Conservation (phyloP, 2,329 filamentous ascomycete genomes). For the Dactylonectria estremocensis region DNA sequence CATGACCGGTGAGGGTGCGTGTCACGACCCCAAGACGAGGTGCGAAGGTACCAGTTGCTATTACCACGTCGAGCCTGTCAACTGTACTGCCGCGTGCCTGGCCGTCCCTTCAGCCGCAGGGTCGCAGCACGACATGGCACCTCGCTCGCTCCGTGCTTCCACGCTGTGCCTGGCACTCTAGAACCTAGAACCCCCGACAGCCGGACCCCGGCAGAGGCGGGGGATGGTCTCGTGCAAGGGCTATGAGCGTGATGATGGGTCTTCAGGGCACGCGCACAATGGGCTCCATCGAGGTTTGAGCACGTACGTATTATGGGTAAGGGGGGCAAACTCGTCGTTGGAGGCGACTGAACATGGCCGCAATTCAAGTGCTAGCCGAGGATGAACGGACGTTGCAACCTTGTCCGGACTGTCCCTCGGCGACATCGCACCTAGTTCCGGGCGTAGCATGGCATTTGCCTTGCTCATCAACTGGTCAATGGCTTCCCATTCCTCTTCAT, state of each 20-base stretch:
- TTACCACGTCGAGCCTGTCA: not conserved
- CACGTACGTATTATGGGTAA: slow-evolving; percentile 1
- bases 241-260: slow-evolving; percentile 6
- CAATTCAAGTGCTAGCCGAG: slow-evolving; percentile 29
- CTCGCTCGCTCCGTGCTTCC: slow-evolving; percentile 18
- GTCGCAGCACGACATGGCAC: slow-evolving; percentile 23
- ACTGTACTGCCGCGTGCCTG: slow-evolving; percentile 14
- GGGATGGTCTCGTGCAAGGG: slow-evolving; percentile 25
- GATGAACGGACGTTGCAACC: slow-evolving; percentile 25
- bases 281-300: slow-evolving; percentile 9
- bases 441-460: not conserved
- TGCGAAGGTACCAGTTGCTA: not conserved
- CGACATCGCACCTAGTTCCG: not conserved
- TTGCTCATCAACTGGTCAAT: slow-evolving; percentile 12
- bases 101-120: slow-evolving; percentile 30
- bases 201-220: slow-evolving; percentile 19
- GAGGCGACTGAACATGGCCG: slow-evolving; percentile 11
- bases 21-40: slow-evolving; percentile 15
- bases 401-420: slow-evolving; percentile 19
- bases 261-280: slow-evolving; percentile 24
- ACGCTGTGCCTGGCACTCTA: slow-evolving; percentile 1
- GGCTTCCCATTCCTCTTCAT: slow-evolving; percentile 1
- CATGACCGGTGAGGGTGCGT: slow-evolving; percentile 22
- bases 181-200: slow-evolving; percentile 8
- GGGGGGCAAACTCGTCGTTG: slow-evolving; percentile 1